Evolutionary conservation across 2,329 filamentous ascomycete species (phyloP), one percentile per base, ranked within the genome.

Genomic region (Cercospora beticola): DNA sequence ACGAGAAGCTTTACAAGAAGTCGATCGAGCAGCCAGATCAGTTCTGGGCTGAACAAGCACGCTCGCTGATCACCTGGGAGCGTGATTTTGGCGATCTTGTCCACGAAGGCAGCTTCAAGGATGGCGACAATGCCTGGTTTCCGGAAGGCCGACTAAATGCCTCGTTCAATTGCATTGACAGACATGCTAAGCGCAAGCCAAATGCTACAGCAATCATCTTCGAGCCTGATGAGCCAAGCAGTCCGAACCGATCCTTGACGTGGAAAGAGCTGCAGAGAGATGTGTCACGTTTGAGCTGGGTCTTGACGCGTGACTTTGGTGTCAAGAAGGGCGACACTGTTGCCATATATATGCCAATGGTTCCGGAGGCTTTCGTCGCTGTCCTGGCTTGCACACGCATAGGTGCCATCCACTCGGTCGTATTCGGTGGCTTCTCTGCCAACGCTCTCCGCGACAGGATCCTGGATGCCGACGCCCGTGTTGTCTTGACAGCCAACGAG

Each of bases 381-480:
- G 91, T 98, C 80, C 86, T 98, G 66, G 94, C 94, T 70, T 95
- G 93, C 81, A 84, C 89, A 49, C 92, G 94, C 78, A 96, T 98
- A 75, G 94, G 94, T 70, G 94, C 94, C 57, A 87, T 97, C 9
- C 94, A 98, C 87, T 97, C 94, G 0, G 94, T 98, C 67, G 90
- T 97, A 72, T 98, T 97, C 77, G 94, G 94, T 64, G 94, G 94
- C 70, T 98, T 98, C 86, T 97, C 93, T 21, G 91, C 94, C 66
- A 94, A 97, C 81, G 97, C 94, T 5, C 88, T 98, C 59, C 91
- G 93, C 73, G 94, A 97, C 81, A 92, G 94, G 78, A 93, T 97
- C 75, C 84, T 94, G 69, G 94, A 97, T 78, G 94, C 91, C 68
- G 83, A 92, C 74, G 93, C 90, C 80, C 95, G 90, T 84, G 92